A percentile compares a stretch with the other conserved stretches of the same genome.
These are phyloP conservation scores for Leucosporidium yakuticum DNA, from an alignment of 768 basidiomycete species.

Conservation along the genomic window DNA sequence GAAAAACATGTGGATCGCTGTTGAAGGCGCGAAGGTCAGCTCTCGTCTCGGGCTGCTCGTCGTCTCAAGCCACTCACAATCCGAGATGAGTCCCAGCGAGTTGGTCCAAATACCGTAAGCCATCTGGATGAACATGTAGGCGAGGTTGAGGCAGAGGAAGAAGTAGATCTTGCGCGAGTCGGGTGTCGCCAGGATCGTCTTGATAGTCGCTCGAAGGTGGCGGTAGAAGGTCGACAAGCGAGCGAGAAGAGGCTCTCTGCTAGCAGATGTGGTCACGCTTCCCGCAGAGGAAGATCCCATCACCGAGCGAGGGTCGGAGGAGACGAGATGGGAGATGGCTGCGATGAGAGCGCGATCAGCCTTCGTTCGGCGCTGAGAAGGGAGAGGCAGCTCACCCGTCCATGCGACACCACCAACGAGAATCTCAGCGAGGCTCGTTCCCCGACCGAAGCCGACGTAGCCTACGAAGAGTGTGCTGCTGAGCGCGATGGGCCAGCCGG, in stretches of 20 bases:
- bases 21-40: neutral
- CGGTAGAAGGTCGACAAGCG: conserved; percentile 38
- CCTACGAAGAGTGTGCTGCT: conserved; percentile 58
- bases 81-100: conserved; percentile 89
- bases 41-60: no score
- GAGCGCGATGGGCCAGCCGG: conserved; percentile 58
- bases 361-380: neutral
- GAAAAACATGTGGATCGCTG: conserved; percentile 99
- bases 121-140: conserved; percentile 97
- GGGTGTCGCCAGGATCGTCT: conserved; percentile 80
- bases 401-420: conserved; percentile 57
- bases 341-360: neutral
- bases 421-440: conserved; percentile 53
- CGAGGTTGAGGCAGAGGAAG: conserved; percentile 87
- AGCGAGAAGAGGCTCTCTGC: conserved; percentile 9
- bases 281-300: conserved; percentile 15
- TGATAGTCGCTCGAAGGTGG: conserved; percentile 57
- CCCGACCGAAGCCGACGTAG: conserved; percentile 58
- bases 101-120: conserved; percentile 94
- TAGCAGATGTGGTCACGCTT: conserved; percentile 19
- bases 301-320: conserved; percentile 30
- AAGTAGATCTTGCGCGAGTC: conserved; percentile 96
- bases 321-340: conserved; percentile 35
- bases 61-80: conserved; percentile 57
- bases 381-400: conserved; percentile 52